A percentile compares a stretch with the other conserved stretches of the same genome.
Conservation (phyloP, 2,329 filamentous ascomycete genomes). For the Alternaria solani region DNA sequence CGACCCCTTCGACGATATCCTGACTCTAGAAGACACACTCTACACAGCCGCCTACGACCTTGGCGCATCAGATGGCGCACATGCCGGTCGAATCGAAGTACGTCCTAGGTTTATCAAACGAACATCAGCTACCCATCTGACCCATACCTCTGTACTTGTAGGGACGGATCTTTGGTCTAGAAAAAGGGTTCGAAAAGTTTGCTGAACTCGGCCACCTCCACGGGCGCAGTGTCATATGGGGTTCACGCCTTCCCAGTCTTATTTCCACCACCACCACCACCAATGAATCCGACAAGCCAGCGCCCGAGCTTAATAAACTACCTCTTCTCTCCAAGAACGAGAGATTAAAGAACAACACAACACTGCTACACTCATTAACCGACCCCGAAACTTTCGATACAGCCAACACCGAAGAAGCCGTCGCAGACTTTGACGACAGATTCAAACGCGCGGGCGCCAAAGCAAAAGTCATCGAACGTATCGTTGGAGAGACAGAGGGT, state of each 20-base stretch:
- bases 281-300: not conserved
- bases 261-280: not conserved
- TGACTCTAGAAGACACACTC: constrained; percentile 72
- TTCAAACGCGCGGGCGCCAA: constrained; percentile 85
- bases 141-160: too few relatives aligned
- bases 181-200: constrained; percentile 95
- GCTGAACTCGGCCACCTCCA: constrained; percentile 79
- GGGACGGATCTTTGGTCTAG: constrained; percentile 86
- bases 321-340: constrained; percentile 63
- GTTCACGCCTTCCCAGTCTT: constrained; percentile 65
- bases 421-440: constrained; percentile 90
- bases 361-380: constrained; percentile 76
- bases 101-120: too few relatives aligned
- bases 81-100: constrained; percentile 78
- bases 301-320: constrained; percentile 42
- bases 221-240: constrained; percentile 84
- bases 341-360: constrained; percentile 78
- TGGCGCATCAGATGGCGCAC: constrained; percentile 77
- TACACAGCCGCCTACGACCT: constrained; percentile 83
- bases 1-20: constrained; percentile 64
- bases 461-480: constrained; percentile 82
- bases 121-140: too few relatives aligned
- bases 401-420: constrained; percentile 85
- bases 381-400: constrained; percentile 80
- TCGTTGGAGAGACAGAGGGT: constrained; percentile 55